These are phyloP conservation scores for Mycena rosella DNA, from an alignment of 768 basidiomycete species.

Conservation along the genomic window DNA sequence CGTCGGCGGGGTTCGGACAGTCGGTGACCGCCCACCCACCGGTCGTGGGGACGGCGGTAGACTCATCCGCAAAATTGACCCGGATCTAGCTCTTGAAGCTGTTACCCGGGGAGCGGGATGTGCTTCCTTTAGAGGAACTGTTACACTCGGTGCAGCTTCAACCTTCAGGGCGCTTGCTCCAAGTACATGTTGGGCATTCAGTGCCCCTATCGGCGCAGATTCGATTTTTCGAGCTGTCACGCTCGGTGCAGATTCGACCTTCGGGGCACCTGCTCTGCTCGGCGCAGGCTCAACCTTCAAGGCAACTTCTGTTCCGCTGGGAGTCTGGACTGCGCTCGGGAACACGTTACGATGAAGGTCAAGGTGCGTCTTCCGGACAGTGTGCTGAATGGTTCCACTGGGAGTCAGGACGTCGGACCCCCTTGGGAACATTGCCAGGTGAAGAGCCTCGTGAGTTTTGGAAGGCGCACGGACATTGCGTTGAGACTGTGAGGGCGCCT, in stretches of 20 bases:
- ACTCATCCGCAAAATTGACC: slow-evolving; percentile 33
- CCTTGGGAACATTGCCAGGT: slow-evolving; percentile 31
- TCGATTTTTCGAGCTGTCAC: no score
- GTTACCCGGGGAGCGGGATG: slow-evolving; percentile 4
- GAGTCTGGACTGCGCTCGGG: slow-evolving; percentile 19
- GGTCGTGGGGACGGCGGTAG: slow-evolving; percentile 36
- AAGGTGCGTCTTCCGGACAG: slow-evolving; percentile 24
- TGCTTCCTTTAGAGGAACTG: not conserved
- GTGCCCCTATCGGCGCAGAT: not conserved
- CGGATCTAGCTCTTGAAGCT: slow-evolving; percentile 26
- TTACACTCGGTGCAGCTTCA: no score
- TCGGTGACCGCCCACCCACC: slow-evolving; percentile 26
- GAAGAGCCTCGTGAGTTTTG: slow-evolving; percentile 31
- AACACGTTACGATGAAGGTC: slow-evolving; percentile 32
- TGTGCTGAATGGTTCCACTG: slow-evolving; percentile 16
- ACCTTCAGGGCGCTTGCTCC: no score
- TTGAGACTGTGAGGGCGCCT: slow-evolving; percentile 6
- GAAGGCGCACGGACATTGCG: not conserved
- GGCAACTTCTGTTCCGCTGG: slow-evolving; percentile 23
- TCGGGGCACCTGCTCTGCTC: no score
- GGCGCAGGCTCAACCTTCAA: not conserved
- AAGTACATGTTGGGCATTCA: no score
- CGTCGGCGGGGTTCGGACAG: slow-evolving; percentile 10
- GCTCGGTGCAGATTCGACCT: no score
- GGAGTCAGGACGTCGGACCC: slow-evolving; percentile 30